Evolutionary conservation across 2,329 filamentous ascomycete genomes (phyloP).

Genomic region (Celoporthe dispersa): DNA sequence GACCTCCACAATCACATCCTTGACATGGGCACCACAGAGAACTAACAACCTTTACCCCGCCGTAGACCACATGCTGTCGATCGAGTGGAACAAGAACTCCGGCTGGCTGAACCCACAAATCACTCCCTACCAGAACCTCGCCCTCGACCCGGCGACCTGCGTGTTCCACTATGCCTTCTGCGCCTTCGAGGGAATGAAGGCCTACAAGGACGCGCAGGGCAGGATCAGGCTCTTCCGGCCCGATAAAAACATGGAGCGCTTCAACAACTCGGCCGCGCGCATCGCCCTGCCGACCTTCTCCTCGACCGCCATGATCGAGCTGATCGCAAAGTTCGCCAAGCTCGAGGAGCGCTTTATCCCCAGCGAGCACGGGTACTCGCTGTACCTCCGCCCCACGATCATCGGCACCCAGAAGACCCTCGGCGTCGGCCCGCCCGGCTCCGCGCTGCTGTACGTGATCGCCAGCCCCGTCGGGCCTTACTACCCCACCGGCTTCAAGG

Average conservation of each 20-base stretch:
- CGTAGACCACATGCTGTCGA: slow-evolving; percentile 92
- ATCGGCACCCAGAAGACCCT: slow-evolving; percentile 96
- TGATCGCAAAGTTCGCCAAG: slow-evolving; percentile 80
- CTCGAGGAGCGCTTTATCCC: slow-evolving; percentile 91
- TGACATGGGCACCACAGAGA: background rate
- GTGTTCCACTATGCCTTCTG: slow-evolving; percentile 99
- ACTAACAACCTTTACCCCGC: background rate
- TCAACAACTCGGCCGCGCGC: slow-evolving; percentile 89
- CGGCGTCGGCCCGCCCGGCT: slow-evolving; percentile 89
- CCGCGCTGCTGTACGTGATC: slow-evolving; percentile 91
- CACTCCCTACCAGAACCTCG: slow-evolving; percentile 94
- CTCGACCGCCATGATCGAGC: slow-evolving; percentile 71
- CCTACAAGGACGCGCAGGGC: slow-evolving; percentile 86
- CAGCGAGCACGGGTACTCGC: slow-evolving; percentile 81
- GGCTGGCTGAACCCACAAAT: slow-evolving; percentile 87
- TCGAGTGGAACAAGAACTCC: slow-evolving; percentile 86
- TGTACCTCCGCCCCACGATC: slow-evolving; percentile 95
- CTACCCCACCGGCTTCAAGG: slow-evolving; percentile 98
- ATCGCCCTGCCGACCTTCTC: slow-evolving; percentile 93
- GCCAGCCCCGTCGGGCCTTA: slow-evolving; percentile 96
- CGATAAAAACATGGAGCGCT: slow-evolving; percentile 91
- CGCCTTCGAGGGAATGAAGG: slow-evolving; percentile 99
- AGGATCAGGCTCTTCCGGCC: slow-evolving; percentile 88
- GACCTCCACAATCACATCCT: slow-evolving; percentile 22
- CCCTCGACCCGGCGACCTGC: slow-evolving; percentile 92